Conservation (phyloP, 2,329 filamentous ascomycete genomes). For the Akanthomyces dipterigenus region DNA sequence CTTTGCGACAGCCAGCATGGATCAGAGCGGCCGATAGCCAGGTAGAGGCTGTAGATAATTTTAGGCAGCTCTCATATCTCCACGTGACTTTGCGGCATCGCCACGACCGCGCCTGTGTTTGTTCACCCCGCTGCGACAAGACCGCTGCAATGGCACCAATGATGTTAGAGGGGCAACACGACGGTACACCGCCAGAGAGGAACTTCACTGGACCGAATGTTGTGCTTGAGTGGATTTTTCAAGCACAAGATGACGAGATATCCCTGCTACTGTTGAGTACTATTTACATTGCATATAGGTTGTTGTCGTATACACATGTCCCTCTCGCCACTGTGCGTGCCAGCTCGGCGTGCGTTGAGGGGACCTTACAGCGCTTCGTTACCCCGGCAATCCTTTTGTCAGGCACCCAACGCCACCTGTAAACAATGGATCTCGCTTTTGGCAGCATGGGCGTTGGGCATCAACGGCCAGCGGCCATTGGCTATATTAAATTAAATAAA, state of each 20-base stretch:
- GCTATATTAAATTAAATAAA: background rate
- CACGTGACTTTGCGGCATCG: slow-evolving; percentile 10
- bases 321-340: background rate
- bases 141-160: background rate
- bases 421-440: background rate
- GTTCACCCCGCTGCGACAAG: background rate
- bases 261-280: background rate
- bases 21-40: background rate
- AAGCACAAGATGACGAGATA: background rate
- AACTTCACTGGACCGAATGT: background rate
- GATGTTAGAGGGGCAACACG: background rate
- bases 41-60: slow-evolving; percentile 1
- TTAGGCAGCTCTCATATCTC: slow-evolving; percentile 9
- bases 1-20: background rate
- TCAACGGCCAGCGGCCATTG: background rate
- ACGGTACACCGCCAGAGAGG: background rate
- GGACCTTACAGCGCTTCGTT: background rate
- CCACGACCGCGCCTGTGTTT: background rate
- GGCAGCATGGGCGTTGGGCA: background rate
- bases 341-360: background rate
- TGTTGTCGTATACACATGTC: background rate
- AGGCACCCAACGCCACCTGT: slow-evolving; percentile 4
- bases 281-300: background rate
- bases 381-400: slow-evolving; percentile 8
- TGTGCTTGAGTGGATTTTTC: background rate